Percentiles rank a stretch among this genome's conserved stretches.
Evolutionary conservation across 257 asterid species (phyloP).

Genomic region (Fraxinus americana): DNA sequence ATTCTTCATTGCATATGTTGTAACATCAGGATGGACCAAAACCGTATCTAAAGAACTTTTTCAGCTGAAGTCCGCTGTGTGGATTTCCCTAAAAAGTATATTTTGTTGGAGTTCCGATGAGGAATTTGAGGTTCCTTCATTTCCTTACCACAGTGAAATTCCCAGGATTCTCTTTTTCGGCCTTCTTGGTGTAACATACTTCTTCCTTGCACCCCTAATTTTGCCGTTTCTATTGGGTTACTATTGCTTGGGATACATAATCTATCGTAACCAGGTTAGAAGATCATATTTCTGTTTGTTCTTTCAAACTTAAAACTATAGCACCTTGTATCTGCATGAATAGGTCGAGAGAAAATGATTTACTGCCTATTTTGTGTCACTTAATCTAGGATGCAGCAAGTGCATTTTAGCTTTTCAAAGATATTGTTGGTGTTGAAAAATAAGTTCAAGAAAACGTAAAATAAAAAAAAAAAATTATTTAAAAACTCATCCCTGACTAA

Average conservation of each 20-base stretch:
- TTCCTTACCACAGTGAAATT: slow-evolving; percentile 82
- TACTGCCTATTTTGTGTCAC: not conserved
- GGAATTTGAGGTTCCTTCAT: slow-evolving; percentile 70
- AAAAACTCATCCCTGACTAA: no score
- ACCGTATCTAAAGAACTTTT: slow-evolving; percentile 67
- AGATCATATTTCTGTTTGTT: slow-evolving; percentile 16
- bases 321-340: not conserved
- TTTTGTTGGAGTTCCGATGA: slow-evolving; percentile 50
- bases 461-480: no score
- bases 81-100: slow-evolving; percentile 42
- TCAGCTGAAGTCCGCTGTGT: slow-evolving; percentile 46
- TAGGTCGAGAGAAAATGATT: not conserved
- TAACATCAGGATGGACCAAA: slow-evolving; percentile 98
- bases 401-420: not conserved
- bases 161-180: slow-evolving; percentile 80
- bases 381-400: not conserved
- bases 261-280: slow-evolving; percentile 92
- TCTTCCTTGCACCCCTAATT: slow-evolving; percentile 89
- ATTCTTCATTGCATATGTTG: slow-evolving; percentile 94
- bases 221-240: slow-evolving; percentile 83
- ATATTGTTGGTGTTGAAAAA: no score
- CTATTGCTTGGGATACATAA: slow-evolving; percentile 83
- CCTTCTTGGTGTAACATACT: slow-evolving; percentile 90
- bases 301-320: slow-evolving; percentile 15
- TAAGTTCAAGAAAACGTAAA: no score